Conservation (phyloP, 306 rosid genomes). For the Quercus rubra region DNA sequence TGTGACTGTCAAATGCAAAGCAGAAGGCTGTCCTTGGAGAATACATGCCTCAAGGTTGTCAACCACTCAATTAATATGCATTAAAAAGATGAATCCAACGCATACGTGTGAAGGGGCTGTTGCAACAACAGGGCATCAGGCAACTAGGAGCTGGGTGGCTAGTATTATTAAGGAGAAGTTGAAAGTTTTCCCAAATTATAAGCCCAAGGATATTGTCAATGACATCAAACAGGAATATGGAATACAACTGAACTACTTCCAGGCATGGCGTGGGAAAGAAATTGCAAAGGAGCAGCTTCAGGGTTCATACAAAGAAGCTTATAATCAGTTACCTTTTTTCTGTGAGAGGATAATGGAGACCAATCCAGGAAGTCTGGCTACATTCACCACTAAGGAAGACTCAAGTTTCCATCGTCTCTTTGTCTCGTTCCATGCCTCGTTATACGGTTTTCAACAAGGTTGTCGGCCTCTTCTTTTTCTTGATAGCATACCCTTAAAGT, state of each 20-base stretch:
- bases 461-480: constrained; percentile 93
- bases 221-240: constrained; percentile 96
- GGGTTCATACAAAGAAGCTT: constrained; percentile 95
- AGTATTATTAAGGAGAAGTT: constrained; percentile 92
- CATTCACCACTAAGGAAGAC: constrained; percentile 87
- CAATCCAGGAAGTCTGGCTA: constrained; percentile 86
- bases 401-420: constrained; percentile 92
- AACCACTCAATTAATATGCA: constrained; percentile 88
- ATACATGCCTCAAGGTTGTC: constrained; percentile 97
- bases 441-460: constrained; percentile 91
- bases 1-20: constrained; percentile 96
- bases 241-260: constrained; percentile 91
- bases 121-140: constrained; percentile 95
- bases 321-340: constrained; percentile 73
- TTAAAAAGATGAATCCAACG: constrained; percentile 83
- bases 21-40: constrained; percentile 99
- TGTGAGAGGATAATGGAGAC: constrained; percentile 91
- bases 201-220: constrained; percentile 95
- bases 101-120: constrained; percentile 89
- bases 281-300: constrained; percentile 99
- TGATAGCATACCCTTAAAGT: constrained; percentile 72
- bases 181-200: constrained; percentile 78
- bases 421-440: constrained; percentile 84
- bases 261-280: constrained; percentile 99
- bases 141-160: constrained; percentile 98